Percentiles rank a stretch among this genome's conserved stretches.
Evolutionary conservation across 306 rosid species (phyloP).

Genomic region (Cyamopsis tetragonoloba): DNA sequence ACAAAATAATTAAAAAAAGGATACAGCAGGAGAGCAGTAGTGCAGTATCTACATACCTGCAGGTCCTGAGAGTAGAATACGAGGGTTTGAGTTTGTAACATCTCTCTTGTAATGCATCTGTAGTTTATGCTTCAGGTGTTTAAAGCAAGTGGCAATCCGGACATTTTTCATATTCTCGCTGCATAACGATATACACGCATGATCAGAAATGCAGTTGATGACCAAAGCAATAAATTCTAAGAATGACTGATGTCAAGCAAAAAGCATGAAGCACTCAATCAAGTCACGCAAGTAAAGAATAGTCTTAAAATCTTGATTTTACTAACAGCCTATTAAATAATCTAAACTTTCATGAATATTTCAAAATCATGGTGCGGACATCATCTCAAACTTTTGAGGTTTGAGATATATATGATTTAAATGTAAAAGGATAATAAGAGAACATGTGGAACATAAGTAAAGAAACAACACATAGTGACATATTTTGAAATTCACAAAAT

Average conservation of each 20-base stretch:
- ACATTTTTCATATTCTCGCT: constrained; percentile 95
- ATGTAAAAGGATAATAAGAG: neutral
- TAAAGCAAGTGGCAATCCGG: constrained; percentile 84
- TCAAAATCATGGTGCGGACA: neutral
- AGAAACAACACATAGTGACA: constrained; percentile 4
- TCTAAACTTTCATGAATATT: constrained; percentile 1
- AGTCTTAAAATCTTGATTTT: neutral
- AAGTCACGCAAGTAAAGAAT: neutral
- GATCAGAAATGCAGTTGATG: constrained; percentile 18
- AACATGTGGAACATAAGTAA: neutral
- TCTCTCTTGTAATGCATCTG: constrained; percentile 79
- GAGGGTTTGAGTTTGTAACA: constrained; percentile 88
- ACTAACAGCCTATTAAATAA: neutral
- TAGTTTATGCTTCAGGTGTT: constrained; percentile 88
- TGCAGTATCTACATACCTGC: constrained; percentile 65
- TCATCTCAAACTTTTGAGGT: neutral
- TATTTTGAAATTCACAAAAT: neutral
- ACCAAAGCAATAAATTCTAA: constrained; percentile 5
- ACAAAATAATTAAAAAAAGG: neutral
- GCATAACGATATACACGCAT: constrained; percentile 32
- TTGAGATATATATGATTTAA: neutral
- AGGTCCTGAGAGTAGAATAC: constrained; percentile 97
- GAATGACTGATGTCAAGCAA: constrained; percentile 20
- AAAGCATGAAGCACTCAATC: neutral
- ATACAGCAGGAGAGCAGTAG: neutral